Evolutionary conservation across 768 basidiomycete species (phyloP), one percentile per base, ranked within the genome.

Genomic region (Bullera alba): DNA sequence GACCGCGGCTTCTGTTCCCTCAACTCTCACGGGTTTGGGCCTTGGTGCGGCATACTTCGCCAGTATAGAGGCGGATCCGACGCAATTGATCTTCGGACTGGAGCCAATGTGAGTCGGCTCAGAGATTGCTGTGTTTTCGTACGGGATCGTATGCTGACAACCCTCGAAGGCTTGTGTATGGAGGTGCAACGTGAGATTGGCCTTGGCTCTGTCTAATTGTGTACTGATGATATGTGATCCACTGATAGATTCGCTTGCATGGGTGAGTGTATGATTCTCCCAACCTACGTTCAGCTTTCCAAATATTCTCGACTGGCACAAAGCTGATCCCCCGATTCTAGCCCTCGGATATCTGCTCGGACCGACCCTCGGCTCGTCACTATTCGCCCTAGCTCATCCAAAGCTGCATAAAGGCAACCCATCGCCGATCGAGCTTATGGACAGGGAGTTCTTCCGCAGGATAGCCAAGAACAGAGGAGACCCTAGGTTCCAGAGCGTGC

Each of bases 401-500:
- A 25, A 63, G 4, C 48, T 62, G 23, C 55, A 60, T 1, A 35
- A 52, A 14, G 66, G 63, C 14, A 56, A 54, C 25, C 58, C 59
- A 8, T 50, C 60, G 7, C 58, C 67, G 0, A 38, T 69, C 6
- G 63, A 69, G 43, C 44, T 63, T 4, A 69, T 69, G 67, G 67
- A 69, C 34, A 37, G 57, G 29, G 63, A 55, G 46, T 66, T 72
- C 46, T 70, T 60, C 42, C 53, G 12, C 12, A 69, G 39, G 58
- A 63, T 36, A 63, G 67, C 49, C 61, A 69, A 56, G 27, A 66
- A 70, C 50, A 63, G 74, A 8, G 74, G 65, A 21, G 70, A 71
- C 52, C 72, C 74, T 6, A 60, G 60, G 1, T 66, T 70, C 34
- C 72, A 71, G 48, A 65, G 65, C 45, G 70, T 71, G 29, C 70